Evolutionary conservation across 2,329 filamentous ascomycete species (phyloP).

Genomic region (Plectosphaerella sp.): DNA sequence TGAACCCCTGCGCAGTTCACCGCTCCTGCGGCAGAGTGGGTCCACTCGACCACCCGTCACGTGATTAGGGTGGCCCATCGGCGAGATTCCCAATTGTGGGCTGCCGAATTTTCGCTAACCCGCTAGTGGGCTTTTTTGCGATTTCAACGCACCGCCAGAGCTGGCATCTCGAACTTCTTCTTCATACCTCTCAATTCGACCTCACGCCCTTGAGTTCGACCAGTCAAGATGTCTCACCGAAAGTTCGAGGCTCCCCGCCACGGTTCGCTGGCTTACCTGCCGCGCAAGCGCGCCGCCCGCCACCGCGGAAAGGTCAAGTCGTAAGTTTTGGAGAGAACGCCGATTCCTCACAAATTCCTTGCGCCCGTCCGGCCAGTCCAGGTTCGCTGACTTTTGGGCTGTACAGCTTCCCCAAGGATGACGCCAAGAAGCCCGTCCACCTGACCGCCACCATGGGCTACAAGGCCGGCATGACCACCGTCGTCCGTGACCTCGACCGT

Average conservation of each 20-base stretch:
- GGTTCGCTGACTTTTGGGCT: constrained; percentile 14
- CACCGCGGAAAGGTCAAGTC: constrained; percentile 98
- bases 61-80: constrained; percentile 7
- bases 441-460: constrained; percentile 97
- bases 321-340: constrained; percentile 49
- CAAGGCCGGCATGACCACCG: constrained; percentile 99
- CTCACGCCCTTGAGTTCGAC: constrained; percentile 7
- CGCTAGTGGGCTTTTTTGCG: background rate
- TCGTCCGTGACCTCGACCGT: constrained; percentile 98
- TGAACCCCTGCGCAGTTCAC: too few species aligned
- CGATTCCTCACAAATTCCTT: constrained; percentile 5
- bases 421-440: constrained; percentile 99
- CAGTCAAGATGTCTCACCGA: constrained; percentile 20
- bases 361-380: background rate
- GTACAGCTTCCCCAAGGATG: constrained; percentile 97
- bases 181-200: constrained; percentile 5
- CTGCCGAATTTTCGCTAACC: background rate
- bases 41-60: background rate
- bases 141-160: background rate
- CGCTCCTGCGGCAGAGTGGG: background rate
- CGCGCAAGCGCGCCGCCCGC: constrained; percentile 86
- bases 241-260: constrained; percentile 84
- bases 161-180: background rate
- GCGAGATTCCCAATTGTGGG: too few species aligned
- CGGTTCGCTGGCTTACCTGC: constrained; percentile 85